phyloP scores from a whole-genome alignment of 2,329 filamentous ascomycete species.

The Cladosporium sp. region DNA sequence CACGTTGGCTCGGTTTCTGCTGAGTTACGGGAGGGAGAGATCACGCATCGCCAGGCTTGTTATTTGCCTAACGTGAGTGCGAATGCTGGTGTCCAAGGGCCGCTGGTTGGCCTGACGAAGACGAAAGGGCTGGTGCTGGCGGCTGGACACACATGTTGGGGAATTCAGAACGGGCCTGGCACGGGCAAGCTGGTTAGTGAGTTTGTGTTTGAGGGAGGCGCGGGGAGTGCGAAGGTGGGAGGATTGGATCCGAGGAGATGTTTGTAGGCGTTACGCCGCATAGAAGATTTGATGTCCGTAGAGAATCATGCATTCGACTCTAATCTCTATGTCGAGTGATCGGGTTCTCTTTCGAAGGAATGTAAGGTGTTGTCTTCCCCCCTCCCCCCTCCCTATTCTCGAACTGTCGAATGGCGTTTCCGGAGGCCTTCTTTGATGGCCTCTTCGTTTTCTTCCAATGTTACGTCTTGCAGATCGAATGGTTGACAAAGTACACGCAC shows the following conservation, averaged over 20 bases:
- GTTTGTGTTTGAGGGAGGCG: conserved; percentile 43
- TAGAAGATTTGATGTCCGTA: too few species aligned
- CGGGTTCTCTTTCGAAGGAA: too few species aligned
- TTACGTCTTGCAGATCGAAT: too few species aligned
- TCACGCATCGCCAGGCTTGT: conserved; percentile 80
- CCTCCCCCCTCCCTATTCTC: too few species aligned
- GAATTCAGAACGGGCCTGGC: conserved; percentile 89
- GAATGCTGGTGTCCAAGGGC: conserved; percentile 52
- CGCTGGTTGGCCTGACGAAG: conserved; percentile 72
- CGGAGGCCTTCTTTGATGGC: too few species aligned
- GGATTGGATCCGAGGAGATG: conserved; percentile 37
- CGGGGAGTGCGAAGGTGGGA: conserved; percentile 39
- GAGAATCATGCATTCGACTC: too few species aligned
- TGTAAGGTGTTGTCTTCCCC: too few species aligned
- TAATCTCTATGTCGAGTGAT: too few species aligned
- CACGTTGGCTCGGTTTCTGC: conserved; percentile 63
- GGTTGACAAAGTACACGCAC: too few species aligned
- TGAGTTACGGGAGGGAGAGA: conserved; percentile 43
- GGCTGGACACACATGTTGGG: conserved; percentile 94
- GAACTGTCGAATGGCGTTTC: too few species aligned
- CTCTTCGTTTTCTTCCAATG: too few species aligned
- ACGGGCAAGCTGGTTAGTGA: conserved; percentile 54
- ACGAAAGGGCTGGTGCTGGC: conserved; percentile 75
- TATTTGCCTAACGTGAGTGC: conserved; percentile 74
- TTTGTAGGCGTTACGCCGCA: too few species aligned